A percentile compares a stretch with the other conserved stretches of the same genome.
phyloP scores from a whole-genome alignment of 345 rosid species.

The Brassica carinata region DNA sequence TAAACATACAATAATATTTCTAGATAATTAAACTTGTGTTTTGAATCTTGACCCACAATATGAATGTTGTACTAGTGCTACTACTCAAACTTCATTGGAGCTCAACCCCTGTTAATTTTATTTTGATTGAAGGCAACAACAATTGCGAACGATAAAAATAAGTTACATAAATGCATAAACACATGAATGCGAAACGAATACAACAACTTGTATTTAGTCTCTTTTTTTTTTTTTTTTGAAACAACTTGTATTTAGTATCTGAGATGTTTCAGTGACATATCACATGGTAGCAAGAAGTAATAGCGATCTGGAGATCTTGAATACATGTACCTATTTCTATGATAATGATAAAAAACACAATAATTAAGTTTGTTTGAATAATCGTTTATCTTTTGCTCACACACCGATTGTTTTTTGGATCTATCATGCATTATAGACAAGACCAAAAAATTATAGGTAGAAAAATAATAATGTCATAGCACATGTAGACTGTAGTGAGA shows the following conservation, averaged over 20 bases:
- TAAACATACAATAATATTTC: too few relatives aligned
- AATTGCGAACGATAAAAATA: neutral
- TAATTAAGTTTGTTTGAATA: slow-evolving; percentile 24
- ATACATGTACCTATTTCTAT: slow-evolving; percentile 7
- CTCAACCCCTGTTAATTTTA: neutral
- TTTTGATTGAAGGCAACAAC: neutral
- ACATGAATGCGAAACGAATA: neutral
- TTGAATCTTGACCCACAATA: neutral
- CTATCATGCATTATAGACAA: slow-evolving; percentile 5
- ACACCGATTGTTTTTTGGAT: slow-evolving; percentile 19
- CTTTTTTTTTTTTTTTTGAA: too few relatives aligned
- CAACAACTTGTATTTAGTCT: too few relatives aligned
- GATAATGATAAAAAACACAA: slow-evolving; percentile 19
- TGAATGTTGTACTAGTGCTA: neutral
- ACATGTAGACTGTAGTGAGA: slow-evolving; percentile 43
- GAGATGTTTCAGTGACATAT: slow-evolving; percentile 24
- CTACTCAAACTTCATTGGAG: neutral
- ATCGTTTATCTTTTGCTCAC: neutral
- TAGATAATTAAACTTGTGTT: too few relatives aligned
- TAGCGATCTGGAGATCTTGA: slow-evolving; percentile 27
- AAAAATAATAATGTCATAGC: slow-evolving; percentile 35
- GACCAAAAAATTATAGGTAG: neutral
- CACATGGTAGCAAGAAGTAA: slow-evolving; percentile 33
- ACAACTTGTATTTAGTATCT: slow-evolving; percentile 1
- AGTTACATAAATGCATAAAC: neutral